Conservation (phyloP, 2,329 filamentous ascomycete species). For the Raffaelea arxii region DNA sequence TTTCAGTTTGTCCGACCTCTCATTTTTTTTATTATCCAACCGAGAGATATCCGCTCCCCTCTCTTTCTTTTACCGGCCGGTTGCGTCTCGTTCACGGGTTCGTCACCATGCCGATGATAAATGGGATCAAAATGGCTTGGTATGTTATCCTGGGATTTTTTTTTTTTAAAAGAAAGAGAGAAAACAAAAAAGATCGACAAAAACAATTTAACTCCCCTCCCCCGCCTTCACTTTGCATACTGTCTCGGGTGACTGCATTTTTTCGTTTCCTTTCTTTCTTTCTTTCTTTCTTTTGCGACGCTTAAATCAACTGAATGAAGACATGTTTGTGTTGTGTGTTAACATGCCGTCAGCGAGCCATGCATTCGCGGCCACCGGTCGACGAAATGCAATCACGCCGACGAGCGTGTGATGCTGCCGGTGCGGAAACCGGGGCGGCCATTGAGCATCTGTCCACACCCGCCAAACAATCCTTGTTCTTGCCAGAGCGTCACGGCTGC, state of each 20-base stretch:
- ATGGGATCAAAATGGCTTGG: conserved; percentile 67
- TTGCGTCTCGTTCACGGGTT: not conserved
- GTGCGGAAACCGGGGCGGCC: conserved; percentile 65
- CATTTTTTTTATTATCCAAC: too few relatives aligned
- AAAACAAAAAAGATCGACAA: too few relatives aligned
- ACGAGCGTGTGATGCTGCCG: conserved; percentile 58
- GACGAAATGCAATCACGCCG: conserved; percentile 61
- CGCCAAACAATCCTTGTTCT: conserved; percentile 48
- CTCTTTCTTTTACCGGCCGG: not conserved
- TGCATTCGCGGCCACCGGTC: conserved; percentile 69
- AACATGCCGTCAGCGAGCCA: conserved; percentile 43
- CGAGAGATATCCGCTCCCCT: not conserved
- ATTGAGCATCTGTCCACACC: conserved; percentile 59
- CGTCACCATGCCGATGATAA: conserved; percentile 53
- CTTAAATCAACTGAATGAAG: not conserved
- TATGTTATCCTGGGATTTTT: conserved; percentile 30
- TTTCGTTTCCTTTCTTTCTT: conserved; percentile 10
- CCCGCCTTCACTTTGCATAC: not conserved
- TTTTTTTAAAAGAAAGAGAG: too few relatives aligned
- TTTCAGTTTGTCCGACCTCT: too few relatives aligned
- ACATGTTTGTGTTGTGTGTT: not conserved
- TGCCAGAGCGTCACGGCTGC: conserved; percentile 56
- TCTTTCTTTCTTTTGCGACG: not conserved
- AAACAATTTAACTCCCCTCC: too few relatives aligned
- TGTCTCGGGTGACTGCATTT: too few relatives aligned